Base-by-base conservation (phyloP, 2,329 filamentous ascomycete species). In the Trichophaea hybrida region DNA sequence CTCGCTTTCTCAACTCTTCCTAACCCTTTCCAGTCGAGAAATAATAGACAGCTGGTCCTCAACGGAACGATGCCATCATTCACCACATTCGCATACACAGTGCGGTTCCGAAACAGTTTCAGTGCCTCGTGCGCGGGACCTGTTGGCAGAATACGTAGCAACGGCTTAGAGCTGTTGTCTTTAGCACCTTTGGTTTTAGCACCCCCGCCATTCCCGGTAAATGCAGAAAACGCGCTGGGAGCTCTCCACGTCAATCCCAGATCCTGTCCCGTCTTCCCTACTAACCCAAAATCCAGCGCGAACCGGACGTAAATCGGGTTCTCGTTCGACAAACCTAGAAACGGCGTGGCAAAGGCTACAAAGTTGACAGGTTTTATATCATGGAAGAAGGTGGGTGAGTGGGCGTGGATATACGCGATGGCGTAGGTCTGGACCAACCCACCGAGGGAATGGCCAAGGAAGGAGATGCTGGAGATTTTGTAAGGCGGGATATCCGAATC, bases 291-390 rank as follows among this genome's bases (percentile, higher is more conserved):
- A 71, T 98, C 93, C 2, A 98, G 76, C 0, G 93, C 93, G 71
- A 98, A 97, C 69, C 90, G 94, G 72, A 98, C 87, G 71, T 98
- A 98, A 59, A 97, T 78, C 0, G 93, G 93, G 68, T 98, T 98
- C 70, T 98, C 93, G 70, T 98, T 96, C 72, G 91, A 97, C 40
- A 97, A 75, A 0, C 91, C 91, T 1, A 97, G 75, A 66, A 96
- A 88, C 0, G 91, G 91, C 0, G 90, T 85, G 13, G 91, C 90
- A 66, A 97, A 75, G 33, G 86, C 79, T 65, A 97, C 85, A 69
- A 97, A 97, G 70, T 96, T 96, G 70, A 95, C 76, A 0, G 91
- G 91, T 64, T 82, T 80, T 68, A 96, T 94, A 4, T 82, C 75
- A 54, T 90, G 79, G 68, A 97, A 97, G 71, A 97, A 97, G 7